Conservation (phyloP, 768 basidiomycete genomes). For the Coprinopsis marcescibilis region DNA sequence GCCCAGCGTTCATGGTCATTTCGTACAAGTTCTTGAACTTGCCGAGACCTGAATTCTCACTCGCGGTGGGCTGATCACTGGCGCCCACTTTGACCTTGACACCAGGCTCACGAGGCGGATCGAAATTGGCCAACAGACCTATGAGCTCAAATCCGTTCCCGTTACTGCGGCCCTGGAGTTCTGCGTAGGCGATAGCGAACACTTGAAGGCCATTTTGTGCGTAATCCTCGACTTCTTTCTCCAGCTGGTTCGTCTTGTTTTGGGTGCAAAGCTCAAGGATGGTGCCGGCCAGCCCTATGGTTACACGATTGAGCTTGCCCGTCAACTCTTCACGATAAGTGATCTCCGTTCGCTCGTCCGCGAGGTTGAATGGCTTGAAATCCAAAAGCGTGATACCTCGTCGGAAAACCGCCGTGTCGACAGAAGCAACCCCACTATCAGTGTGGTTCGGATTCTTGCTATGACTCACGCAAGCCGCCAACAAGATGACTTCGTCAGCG, state of each 20-base stretch:
- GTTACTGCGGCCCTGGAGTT: slow-evolving; percentile 81
- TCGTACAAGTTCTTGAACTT: slow-evolving; percentile 85
- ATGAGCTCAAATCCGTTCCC: slow-evolving; percentile 98
- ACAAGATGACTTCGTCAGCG: slow-evolving; percentile 86
- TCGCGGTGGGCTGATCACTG: slow-evolving; percentile 99
- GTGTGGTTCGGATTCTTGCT: slow-evolving; percentile 99
- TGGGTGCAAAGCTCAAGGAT: slow-evolving; percentile 96
- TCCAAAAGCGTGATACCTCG: slow-evolving; percentile 93
- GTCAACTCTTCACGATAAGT: slow-evolving; percentile 92
- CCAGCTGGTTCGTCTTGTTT: slow-evolving; percentile 93
- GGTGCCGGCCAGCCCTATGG: slow-evolving; percentile 99
- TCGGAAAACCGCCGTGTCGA: slow-evolving; percentile 71
- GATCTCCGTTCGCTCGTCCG: slow-evolving; percentile 98
- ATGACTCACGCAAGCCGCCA: slow-evolving; percentile 93
- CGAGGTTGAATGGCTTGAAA: slow-evolving; percentile 99
- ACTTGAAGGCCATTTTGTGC: slow-evolving; percentile 97
- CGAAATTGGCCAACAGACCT: slow-evolving; percentile 95
- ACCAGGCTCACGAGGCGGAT: slow-evolving; percentile 95
- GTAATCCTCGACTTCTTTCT: slow-evolving; percentile 94
- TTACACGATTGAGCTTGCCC: slow-evolving; percentile 97
- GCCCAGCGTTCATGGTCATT: slow-evolving; percentile 99
- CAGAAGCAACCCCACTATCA: slow-evolving; percentile 78
- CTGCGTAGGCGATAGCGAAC: slow-evolving; percentile 93
- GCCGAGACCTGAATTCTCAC: slow-evolving; percentile 95
- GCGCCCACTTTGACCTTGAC: slow-evolving; percentile 99